Evolutionary conservation across 768 basidiomycete species (phyloP).

Genomic region (Suillus clintonianus): DNA sequence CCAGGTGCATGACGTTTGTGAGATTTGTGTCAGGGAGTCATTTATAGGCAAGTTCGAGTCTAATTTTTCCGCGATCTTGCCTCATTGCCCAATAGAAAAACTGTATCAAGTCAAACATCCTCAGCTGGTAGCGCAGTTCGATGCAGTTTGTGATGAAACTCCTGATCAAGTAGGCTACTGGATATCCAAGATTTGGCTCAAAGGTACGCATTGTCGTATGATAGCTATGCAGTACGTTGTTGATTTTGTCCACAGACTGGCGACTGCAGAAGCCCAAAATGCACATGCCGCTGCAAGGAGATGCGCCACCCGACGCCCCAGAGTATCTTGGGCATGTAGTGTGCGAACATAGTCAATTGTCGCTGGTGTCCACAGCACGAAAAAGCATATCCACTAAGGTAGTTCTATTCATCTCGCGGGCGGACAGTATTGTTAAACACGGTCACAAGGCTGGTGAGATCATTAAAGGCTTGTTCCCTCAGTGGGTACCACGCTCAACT

Average conservation of each 20-base stretch:
- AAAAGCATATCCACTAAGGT: conserved; percentile 66
- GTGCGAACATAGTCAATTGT: conserved; percentile 72
- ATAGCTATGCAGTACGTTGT: conserved; percentile 6
- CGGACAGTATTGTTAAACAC: conserved; percentile 9
- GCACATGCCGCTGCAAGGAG: conserved; percentile 58
- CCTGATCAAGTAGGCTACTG: conserved; percentile 54
- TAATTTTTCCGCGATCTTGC: conserved; percentile 1
- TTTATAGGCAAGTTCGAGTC: conserved; percentile 53
- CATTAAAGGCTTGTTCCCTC: conserved; percentile 59
- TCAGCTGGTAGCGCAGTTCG: conserved; percentile 57
- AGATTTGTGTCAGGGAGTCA: conserved; percentile 51
- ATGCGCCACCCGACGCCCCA: conserved; percentile 66
- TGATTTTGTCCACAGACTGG: conserved; percentile 60
- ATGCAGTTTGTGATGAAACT: conserved; percentile 47
- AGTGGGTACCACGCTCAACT: conserved; percentile 59
- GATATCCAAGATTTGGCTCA: conserved; percentile 81
- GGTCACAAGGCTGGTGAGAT: conserved; percentile 54
- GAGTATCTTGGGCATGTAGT: conserved; percentile 60
- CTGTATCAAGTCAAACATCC: conserved; percentile 73
- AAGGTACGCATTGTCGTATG: conserved; percentile 46
- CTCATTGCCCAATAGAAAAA: conserved; percentile 48
- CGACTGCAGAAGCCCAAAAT: conserved; percentile 69
- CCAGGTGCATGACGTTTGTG: conserved; percentile 56
- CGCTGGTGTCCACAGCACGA: conserved; percentile 55
- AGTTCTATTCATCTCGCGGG: conserved; percentile 2